Evolutionary conservation across 495 filamentous ascomycete genomes (phyloP).

Genomic region (Thermochaetoides thermophila): DNA sequence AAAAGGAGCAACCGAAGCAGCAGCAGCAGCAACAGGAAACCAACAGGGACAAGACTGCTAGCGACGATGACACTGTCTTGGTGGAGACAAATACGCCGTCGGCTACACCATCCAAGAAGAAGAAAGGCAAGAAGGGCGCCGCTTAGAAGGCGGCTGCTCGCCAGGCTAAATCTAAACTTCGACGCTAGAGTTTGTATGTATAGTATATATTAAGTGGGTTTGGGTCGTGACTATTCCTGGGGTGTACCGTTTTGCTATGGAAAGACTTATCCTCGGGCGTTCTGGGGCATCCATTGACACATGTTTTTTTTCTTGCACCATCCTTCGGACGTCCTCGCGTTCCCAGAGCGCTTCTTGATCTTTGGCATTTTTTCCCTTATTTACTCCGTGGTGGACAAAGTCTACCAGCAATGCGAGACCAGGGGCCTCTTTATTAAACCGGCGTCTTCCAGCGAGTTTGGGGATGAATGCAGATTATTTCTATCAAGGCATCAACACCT

Average conservation of each 20-base stretch:
- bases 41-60: conserved; percentile 26
- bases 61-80: conserved; percentile 76
- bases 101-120: conserved; percentile 49
- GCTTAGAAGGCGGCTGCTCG: neutral
- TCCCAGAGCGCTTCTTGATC: too few relatives aligned
- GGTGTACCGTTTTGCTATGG: conserved; percentile 1
- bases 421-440: neutral
- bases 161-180: too few relatives aligned
- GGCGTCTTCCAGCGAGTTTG: too few relatives aligned
- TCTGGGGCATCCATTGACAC: conserved; percentile 10
- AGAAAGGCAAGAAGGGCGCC: conserved; percentile 64
- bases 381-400: conserved; percentile 3
- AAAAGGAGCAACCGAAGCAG: neutral
- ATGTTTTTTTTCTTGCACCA: too few relatives aligned
- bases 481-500: too few relatives aligned
- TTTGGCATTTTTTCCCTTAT: too few relatives aligned
- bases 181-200: too few relatives aligned
- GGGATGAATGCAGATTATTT: too few relatives aligned
- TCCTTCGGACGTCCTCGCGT: too few relatives aligned
- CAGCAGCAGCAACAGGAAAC: neutral
- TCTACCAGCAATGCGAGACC: neutral
- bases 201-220: too few relatives aligned
- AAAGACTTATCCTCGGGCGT: conserved; percentile 19
- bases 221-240: too few relatives aligned
- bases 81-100: conserved; percentile 52